Evolutionary conservation across 257 asterid species (phyloP), one percentile per base, ranked within the genome.

Genomic region (Leptodermis oblonga): DNA sequence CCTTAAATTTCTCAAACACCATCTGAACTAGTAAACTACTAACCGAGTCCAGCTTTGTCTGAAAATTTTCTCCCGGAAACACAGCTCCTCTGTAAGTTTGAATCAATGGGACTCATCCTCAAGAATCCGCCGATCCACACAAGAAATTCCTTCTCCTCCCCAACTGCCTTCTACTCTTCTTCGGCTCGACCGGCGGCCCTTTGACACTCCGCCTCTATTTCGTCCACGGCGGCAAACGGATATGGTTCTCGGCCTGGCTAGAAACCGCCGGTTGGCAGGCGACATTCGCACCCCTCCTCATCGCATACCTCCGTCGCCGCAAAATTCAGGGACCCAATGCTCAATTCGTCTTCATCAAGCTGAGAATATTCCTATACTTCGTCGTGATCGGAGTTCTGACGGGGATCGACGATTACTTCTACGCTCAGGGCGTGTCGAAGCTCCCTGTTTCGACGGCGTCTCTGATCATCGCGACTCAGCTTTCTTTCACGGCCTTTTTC

Each of bases 191-290:
- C 22, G 76, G 74, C n/a, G 83, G 81, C 34, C 83, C 83, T 4
- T 51, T 79, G 5, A 65, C 69, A 26, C 20, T 67, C 61, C 81
- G 78, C 17, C 76, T 76, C 43, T 79, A 79, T 25, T 79, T 72
- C 69, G 17, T 76, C 63, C 67, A 67, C 7, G 81, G 83, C 0
- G 83, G 83, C 23, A 43, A 64, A 8, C 42, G 76, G 45, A 41
- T 69, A 28, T 80, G 84, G 81, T 49, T 80, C 6, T 74, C 81
- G 10, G 41, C 72, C 67, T 66, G 53, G 46, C 62, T 80, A 0
- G 69, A 73, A 53, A 73, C 81, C 15, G 81, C 67, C 12, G 84
- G 74, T 3, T 80, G 81, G 75, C 84, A 81, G 0, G 5, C 68
- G 3, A 80, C 45, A 4, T 52, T 80, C 36, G 62, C 76, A 10